These are phyloP conservation scores for Raffaelea ambrosiae DNA, from an alignment of 2,329 filamentous ascomycete genomes.

Conservation along the genomic window DNA sequence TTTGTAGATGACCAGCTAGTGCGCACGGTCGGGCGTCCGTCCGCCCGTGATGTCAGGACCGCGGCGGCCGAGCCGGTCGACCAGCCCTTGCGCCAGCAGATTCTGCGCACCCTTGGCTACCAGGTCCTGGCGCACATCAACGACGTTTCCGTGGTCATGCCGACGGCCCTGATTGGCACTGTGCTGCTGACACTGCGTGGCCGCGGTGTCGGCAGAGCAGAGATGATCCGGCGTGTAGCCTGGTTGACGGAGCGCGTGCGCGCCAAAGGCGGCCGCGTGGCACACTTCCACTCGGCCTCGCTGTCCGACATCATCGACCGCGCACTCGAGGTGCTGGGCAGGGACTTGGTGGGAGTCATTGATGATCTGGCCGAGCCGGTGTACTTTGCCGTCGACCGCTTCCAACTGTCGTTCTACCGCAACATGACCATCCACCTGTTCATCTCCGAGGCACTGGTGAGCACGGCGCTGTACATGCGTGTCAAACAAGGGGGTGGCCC, in stretches of 20 bases:
- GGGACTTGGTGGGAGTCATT: slow-evolving; percentile 74
- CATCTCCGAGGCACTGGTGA: slow-evolving; percentile 85
- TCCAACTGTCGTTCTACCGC: slow-evolving; percentile 95
- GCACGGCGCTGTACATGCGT: slow-evolving; percentile 78
- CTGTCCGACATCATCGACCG: slow-evolving; percentile 79
- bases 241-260: slow-evolving; percentile 80
- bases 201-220: slow-evolving; percentile 79
- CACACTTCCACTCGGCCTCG: slow-evolving; percentile 78
- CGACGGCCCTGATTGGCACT: slow-evolving; percentile 89
- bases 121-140: slow-evolving; percentile 93
- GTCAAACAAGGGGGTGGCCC: slow-evolving; percentile 89
- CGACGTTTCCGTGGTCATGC: slow-evolving; percentile 94
- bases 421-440: slow-evolving; percentile 99
- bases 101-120: slow-evolving; percentile 83
- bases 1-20: slow-evolving; percentile 73
- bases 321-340: slow-evolving; percentile 83
- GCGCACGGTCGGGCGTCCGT: slow-evolving; percentile 43
- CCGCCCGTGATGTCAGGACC: slow-evolving; percentile 36
- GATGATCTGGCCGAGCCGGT: slow-evolving; percentile 80
- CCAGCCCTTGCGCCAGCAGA: slow-evolving; percentile 53
- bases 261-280: slow-evolving; percentile 82
- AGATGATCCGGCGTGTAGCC: slow-evolving; percentile 77
- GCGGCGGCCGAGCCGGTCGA: slow-evolving; percentile 39
- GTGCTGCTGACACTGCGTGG: slow-evolving; percentile 85
- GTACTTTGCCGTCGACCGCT: slow-evolving; percentile 89